Evolutionary conservation across 2,329 filamentous ascomycete species (phyloP), one percentile per base, ranked within the genome.

Genomic region (Venturia asperata): DNA sequence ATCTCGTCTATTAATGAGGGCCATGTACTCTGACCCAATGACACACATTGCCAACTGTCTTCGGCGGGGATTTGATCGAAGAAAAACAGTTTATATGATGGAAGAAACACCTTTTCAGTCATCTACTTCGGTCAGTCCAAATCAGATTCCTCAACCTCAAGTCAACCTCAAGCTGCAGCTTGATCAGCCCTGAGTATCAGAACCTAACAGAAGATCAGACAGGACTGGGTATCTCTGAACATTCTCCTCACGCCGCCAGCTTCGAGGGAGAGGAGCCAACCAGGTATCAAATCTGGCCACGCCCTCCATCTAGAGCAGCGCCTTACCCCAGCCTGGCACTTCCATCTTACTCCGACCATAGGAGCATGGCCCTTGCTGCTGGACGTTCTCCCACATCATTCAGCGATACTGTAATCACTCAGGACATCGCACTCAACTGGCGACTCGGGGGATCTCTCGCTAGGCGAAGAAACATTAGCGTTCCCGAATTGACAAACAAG

Each of bases 11-110:
- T 42, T 52, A 64, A 64, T 47, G 27, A 39, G 5, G 3, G 24
- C 27, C 37, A 27, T 60, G 19, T 19, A 17, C 52, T 24, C 21
- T 41, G 19, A 41, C 19, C 49, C 30, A 64, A 77, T 77, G 75
- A 73, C 74, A 75, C 75, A 77, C 72, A 77, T 77, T 70, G 74
- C 76, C 71, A 76, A 75, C 73, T 77, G 75, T 73, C 75, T 77
- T 69, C 73, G 75, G 64, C 71, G 69, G 55, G 71, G 70, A 63
- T 70, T 70, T 69, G 70, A 72, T 65, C 72, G 69, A 66, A 69
- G 70, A 9, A 45, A 45, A 63, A 70, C 70, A 67, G 70, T 74
- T 74, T 76, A 75, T 75, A 76, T 76, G 75, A 69, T 69, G 61
- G 68, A 70, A 64, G 74, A 74, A 74, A 72, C 73, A 66, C 72